Conservation (phyloP, 495 filamentous ascomycete species). For the Aspergillus panamensis region DNA sequence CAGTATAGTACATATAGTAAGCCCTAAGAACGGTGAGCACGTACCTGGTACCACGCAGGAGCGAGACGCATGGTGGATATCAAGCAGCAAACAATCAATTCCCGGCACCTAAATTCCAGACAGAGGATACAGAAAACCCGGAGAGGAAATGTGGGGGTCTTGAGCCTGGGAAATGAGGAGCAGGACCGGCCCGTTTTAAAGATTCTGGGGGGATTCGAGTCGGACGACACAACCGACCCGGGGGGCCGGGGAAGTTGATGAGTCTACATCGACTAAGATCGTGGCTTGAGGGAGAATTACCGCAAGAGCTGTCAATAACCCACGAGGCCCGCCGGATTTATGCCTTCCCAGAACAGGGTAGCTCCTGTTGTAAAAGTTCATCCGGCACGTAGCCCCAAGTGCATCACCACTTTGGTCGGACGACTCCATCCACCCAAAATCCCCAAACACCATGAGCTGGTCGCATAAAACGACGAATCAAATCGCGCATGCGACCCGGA, state of each 20-base stretch:
- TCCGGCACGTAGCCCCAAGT: no score
- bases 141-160: slow-evolving; percentile 20
- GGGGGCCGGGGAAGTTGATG: slow-evolving; percentile 5
- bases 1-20: slow-evolving; percentile 13
- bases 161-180: slow-evolving; percentile 13
- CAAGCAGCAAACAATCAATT: background rate
- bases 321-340: background rate
- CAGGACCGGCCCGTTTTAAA: slow-evolving; percentile 23
- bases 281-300: background rate
- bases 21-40: background rate
- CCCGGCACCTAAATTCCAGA: background rate
- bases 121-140: slow-evolving; percentile 2
- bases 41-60: slow-evolving; percentile 55
- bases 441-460: background rate
- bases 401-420: no score
- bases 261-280: slow-evolving; percentile 2
- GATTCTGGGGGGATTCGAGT: slow-evolving; percentile 22
- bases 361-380: background rate
- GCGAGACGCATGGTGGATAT: slow-evolving; percentile 47
- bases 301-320: background rate
- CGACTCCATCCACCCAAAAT: background rate
- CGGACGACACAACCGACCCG: slow-evolving; percentile 10
- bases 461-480: background rate
- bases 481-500: background rate
- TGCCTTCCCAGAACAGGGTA: background rate